Evolutionary conservation across 2,329 filamentous ascomycete species (phyloP).

Genomic region (Trichoderma harzianum): DNA sequence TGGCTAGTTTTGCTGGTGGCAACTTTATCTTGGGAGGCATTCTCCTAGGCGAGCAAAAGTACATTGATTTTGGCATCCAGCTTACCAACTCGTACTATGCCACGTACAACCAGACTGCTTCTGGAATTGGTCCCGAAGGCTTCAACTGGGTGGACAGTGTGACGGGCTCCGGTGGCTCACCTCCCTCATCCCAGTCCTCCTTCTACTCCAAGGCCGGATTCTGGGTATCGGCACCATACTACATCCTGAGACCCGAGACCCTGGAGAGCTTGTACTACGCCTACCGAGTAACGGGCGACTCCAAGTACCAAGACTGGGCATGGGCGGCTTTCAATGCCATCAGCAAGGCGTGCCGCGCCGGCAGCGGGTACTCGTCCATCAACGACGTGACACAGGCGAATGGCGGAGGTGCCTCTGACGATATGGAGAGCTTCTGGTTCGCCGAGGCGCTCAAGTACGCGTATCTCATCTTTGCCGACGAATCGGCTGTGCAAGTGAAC

Average conservation of each 20-base stretch:
- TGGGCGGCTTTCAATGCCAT: slow-evolving; percentile 75
- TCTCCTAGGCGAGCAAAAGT: slow-evolving; percentile 61
- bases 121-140: slow-evolving; percentile 72
- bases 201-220: slow-evolving; percentile 70
- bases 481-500: slow-evolving; percentile 52
- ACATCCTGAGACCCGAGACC: slow-evolving; percentile 75
- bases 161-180: slow-evolving; percentile 40
- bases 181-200: slow-evolving; percentile 43
- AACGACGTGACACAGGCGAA: slow-evolving; percentile 59
- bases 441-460: slow-evolving; percentile 84
- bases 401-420: slow-evolving; percentile 62
- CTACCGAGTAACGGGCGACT: slow-evolving; percentile 72
- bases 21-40: slow-evolving; percentile 81
- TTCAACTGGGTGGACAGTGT: slow-evolving; percentile 59
- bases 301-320: slow-evolving; percentile 77
- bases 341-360: slow-evolving; percentile 58
- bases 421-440: slow-evolving; percentile 85
- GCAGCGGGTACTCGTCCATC: slow-evolving; percentile 65
- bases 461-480: slow-evolving; percentile 66
- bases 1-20: slow-evolving; percentile 81
- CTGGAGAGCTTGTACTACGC: slow-evolving; percentile 86
- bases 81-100: slow-evolving; percentile 71
- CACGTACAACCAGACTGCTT: slow-evolving; percentile 66
- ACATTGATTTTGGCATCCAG: slow-evolving; percentile 69
- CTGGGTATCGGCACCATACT: slow-evolving; percentile 60